Base-by-base conservation (phyloP, 2,329 filamentous ascomycete genomes). In the Aspergillus vadensis region DNA sequence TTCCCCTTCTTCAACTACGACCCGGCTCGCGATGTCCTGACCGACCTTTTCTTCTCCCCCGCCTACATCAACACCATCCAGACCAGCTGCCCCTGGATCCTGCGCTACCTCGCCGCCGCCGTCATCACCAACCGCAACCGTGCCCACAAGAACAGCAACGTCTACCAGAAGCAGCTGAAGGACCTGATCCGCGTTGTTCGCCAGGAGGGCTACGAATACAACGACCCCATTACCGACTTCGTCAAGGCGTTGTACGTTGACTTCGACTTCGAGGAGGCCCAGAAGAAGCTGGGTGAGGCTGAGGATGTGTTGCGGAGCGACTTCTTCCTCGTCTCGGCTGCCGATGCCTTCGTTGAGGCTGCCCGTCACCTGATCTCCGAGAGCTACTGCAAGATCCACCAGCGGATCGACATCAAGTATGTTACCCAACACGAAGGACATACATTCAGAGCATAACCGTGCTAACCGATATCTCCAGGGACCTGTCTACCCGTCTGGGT, bases 1-100 rank as follows among this genome's bases (percentile, higher is more conserved):
- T 99, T 98, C 87, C 94, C 95, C 64, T 93, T 97, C 82, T 99
- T 98, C 87, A 98, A 99, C 87, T 89, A 91, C 82, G 94, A 98
- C 73, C 85, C 88, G 67, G 91, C 92, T 61, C 92, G 94, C 73
- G 95, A 99, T 75, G 86, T 87, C 69, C 86, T 99, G 71, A 91
- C 95, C 74, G 95, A 99, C 71, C 88, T 98, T 77, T 95, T 97
- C 85, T 98, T 99, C 86, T 96, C 91, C 66, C 91, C 93, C 66
- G 86, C 92, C 71, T 99, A 92, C 85, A 99, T 99, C 87, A 99
- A 98, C 87, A 98, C 94, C 71, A 97, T 99, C 78, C 95, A 99
- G 85, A 97, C 95, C 61, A 90, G 88, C 72, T 97, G 92, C 84
- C 94, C 95, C 6, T 99, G 95, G 95, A 88, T 97, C 66, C 85